Percentiles rank a stretch among this genome's conserved stretches.
Evolutionary conservation across 2,329 filamentous ascomycete genomes (phyloP).

Genomic region (Scolecobasidium constrictum): DNA sequence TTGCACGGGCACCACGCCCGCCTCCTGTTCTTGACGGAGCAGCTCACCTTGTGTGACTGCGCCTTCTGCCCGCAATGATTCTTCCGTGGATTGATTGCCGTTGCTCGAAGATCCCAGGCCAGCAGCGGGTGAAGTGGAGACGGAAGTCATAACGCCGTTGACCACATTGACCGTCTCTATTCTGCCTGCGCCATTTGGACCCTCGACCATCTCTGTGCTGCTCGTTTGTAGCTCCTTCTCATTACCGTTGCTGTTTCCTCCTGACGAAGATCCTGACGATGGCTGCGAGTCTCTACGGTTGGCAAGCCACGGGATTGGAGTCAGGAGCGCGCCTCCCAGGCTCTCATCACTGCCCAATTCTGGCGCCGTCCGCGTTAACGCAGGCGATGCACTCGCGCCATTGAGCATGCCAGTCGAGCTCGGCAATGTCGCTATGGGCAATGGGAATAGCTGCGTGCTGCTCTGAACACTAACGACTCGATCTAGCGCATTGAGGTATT

Average conservation of each 20-base stretch:
- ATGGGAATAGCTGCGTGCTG: slow-evolving; percentile 66
- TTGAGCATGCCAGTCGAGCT: slow-evolving; percentile 41
- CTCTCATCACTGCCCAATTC: slow-evolving; percentile 73
- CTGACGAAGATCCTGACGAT: neutral
- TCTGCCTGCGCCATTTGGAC: slow-evolving; percentile 65
- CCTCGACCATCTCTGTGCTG: slow-evolving; percentile 69
- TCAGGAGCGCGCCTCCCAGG: slow-evolving; percentile 79
- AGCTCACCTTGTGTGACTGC: slow-evolving; percentile 76
- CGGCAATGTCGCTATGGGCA: slow-evolving; percentile 52
- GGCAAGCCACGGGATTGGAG: slow-evolving; percentile 81
- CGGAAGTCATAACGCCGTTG: slow-evolving; percentile 43
- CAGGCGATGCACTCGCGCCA: slow-evolving; percentile 39
- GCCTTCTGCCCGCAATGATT: slow-evolving; percentile 26
- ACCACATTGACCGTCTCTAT: slow-evolving; percentile 75
- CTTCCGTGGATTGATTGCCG: slow-evolving; percentile 12
- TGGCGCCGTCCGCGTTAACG: slow-evolving; percentile 21
- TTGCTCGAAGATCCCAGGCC: neutral
- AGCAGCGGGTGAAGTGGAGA: neutral
- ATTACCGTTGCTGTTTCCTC: slow-evolving; percentile 23
- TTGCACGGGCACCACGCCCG: slow-evolving; percentile 59
- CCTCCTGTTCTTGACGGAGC: slow-evolving; percentile 74
- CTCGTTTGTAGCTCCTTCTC: slow-evolving; percentile 59
- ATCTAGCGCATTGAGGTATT: slow-evolving; percentile 85
- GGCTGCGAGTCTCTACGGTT: slow-evolving; percentile 16
- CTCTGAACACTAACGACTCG: slow-evolving; percentile 86